Conservation (phyloP, 306 rosid genomes). For the Trifolium repens region DNA sequence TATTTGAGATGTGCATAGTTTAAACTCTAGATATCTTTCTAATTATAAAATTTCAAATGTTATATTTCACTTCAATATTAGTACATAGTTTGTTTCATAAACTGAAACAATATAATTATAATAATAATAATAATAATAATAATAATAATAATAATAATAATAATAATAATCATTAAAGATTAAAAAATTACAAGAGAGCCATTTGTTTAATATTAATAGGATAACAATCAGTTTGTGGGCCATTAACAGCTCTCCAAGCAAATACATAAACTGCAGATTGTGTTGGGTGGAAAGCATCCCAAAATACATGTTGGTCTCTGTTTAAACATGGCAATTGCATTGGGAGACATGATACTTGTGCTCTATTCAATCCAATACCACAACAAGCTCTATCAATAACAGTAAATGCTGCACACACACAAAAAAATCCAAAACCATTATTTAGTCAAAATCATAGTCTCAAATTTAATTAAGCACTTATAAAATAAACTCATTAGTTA, state of each 20-base stretch:
- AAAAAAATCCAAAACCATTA: not conserved
- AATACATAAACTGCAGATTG: slow-evolving; percentile 63
- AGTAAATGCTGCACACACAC: slow-evolving; percentile 57
- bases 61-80: not conserved
- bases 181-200: slow-evolving; percentile 47
- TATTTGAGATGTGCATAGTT: no score
- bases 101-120: not conserved
- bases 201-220: slow-evolving; percentile 79
- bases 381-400: slow-evolving; percentile 79
- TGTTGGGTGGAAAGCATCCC: slow-evolving; percentile 93
- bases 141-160: not conserved
- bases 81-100: not conserved
- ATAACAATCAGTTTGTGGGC: slow-evolving; percentile 57
- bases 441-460: not conserved
- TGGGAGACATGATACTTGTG: slow-evolving; percentile 75
- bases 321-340: slow-evolving; percentile 53
- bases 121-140: not conserved
- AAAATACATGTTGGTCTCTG: slow-evolving; percentile 59
- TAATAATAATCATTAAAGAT: not conserved
- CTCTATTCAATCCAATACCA: slow-evolving; percentile 64
- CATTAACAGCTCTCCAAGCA: slow-evolving; percentile 69
- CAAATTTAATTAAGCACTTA: no score
- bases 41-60: not conserved
- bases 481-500: no score
- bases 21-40: not conserved